Evolutionary conservation across 192 early-diverging fungal species (phyloP), one percentile per base, ranked within the genome.

Genomic region (Gigaspora rosea): DNA sequence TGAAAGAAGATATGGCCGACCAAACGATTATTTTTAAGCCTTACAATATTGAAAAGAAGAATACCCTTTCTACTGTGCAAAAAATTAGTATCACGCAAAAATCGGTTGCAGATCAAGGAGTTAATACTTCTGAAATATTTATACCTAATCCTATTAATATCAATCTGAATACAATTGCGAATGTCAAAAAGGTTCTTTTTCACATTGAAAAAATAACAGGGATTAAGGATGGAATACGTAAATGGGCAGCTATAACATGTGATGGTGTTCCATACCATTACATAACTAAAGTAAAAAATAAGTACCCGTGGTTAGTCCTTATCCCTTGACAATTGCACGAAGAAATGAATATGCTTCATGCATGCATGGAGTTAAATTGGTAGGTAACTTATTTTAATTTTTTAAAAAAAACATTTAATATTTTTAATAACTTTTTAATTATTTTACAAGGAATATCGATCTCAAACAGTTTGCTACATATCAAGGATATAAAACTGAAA

Each of bases 271-370:
- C 35, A 58, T 72, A 72, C 22, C 35, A 72, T 72, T 27, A 27
- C 57, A 49, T 27, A 18, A 58, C 16, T 41, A 72, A 72, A 58
- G 9, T 72, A 58, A 72, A 58, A 72, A 13, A 35, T 18, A 72
- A 46, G 57, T 72, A 18, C 35, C 35, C 54, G 16, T 69, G 48
- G 67, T 20, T 69, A 7, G 20, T 69, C 20, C 47, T 58, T 46
- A 58, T 72, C 3, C 71, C 54, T 58, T 52, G 71, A 58, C 54
- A 72, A 72, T 72, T 72, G 15, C 35, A 72, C 46, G 71, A 72
- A 58, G 56, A 56, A 33, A 41, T 41, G 36, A 41, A 41, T 41
- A 41, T 41, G 36, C 36, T 41, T 41, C 36, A 5, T 3, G 36
- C 36, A 41, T 41, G 5, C 5, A 41, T 41, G 36, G 36, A 41